Base-by-base conservation (phyloP, 768 basidiomycete genomes). In the Lyophyllum decastes region DNA sequence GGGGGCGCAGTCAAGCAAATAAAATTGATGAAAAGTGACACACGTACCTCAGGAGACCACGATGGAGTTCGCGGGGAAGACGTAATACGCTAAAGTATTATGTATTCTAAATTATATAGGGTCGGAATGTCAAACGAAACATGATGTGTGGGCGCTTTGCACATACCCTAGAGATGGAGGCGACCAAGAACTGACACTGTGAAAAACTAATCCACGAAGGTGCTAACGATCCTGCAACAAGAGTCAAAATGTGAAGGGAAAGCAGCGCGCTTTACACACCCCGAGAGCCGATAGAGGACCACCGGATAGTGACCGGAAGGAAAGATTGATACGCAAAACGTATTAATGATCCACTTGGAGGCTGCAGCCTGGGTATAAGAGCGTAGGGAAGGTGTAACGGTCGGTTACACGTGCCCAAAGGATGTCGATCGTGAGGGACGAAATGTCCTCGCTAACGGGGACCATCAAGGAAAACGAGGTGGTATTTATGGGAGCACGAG, bases 401-500 rank as follows among this genome's bases (percentile, higher is more conserved):
- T 53, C 50, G 48, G 57, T 52, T 48, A 51, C 54, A 60, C 57
- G 63, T 59, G 57, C 57, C 46, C 43, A 54, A 38, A 35, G 51
- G 47, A 58, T 57, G 59, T 57, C 52, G 48, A 54, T 27, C 51
- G 55, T n/a, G n/a, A n/a, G n/a, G n/a, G n/a, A n/a, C n/a, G n/a
- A n/a, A 67, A 65, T 61, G 71, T 71, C 73, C 73, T 72, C 56
- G 66, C 69, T 72, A 72, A 69, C 61, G 61, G 68, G 64, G 64
- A 64, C 65, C 63, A 73, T 70, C 70, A 71, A 61, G 68, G 22
- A 62, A 58, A 49, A 55, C 58, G 61, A 52, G 64, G 50, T 57
- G 61, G 70, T 66, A 70, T 75, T 75, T 76, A 78, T 72, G 72
- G 69, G 71, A 55, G 62, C 77, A 79, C 73, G 78, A 80, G 79